Evolutionary conservation across 768 basidiomycete genomes (phyloP).

Genomic region (Lactarius hatsudake): DNA sequence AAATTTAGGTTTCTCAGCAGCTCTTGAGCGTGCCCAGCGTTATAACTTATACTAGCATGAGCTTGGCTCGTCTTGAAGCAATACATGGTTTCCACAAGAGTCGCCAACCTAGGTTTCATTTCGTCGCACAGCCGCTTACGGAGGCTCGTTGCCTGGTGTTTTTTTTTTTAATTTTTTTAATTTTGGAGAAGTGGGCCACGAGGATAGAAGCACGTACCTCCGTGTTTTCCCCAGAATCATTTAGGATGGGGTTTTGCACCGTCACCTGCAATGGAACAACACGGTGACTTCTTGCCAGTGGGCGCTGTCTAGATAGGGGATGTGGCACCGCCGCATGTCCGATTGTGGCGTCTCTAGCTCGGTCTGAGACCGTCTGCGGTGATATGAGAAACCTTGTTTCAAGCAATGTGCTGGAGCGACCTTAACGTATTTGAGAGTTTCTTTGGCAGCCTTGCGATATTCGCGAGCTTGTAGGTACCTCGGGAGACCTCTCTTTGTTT

Average conservation of each 20-base stretch:
- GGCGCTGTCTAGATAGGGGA: not conserved
- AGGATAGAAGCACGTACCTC: not conserved
- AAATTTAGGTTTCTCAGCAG: conserved; percentile 15
- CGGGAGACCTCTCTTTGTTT: not conserved
- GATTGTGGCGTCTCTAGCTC: not conserved
- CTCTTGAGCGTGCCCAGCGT: not conserved
- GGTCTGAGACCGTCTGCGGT: conserved; percentile 10
- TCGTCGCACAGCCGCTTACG: not conserved
- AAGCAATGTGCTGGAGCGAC: not conserved
- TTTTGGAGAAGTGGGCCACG: not conserved
- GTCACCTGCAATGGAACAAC: not conserved
- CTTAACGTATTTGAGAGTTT: conserved; percentile 3
- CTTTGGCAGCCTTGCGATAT: conserved; percentile 3
- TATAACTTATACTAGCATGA: not conserved
- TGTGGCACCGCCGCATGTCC: not conserved
- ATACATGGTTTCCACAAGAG: conserved; percentile 9
- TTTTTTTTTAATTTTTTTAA: no score
- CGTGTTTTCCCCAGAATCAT: not conserved
- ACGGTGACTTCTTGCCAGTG: not conserved
- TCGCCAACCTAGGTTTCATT: not conserved
- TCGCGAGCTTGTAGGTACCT: conserved; percentile 14
- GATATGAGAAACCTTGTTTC: not conserved
- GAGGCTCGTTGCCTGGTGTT: not conserved
- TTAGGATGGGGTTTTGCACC: not conserved
- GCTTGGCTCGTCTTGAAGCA: conserved; percentile 1